phyloP scores from a whole-genome alignment of 108 stramenopile species.

The Cylindrotheca closterium region DNA sequence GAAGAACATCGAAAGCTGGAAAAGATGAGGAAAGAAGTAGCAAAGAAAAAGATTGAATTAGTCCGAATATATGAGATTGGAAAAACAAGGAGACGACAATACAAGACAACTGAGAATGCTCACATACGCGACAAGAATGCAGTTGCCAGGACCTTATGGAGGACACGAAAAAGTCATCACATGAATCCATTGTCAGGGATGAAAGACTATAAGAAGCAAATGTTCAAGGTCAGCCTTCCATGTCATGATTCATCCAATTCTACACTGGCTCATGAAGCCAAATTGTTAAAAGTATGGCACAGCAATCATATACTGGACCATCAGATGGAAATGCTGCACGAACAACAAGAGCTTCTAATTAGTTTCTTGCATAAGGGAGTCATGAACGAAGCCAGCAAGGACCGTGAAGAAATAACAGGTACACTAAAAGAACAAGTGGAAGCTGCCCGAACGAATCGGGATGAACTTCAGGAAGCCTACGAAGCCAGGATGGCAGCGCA shows the following conservation, averaged over 20 bases:
- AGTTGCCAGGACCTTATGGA: not conserved
- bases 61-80: not conserved
- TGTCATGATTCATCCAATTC: not conserved
- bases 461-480: not conserved
- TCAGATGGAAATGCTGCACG: not conserved
- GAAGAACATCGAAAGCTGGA: too few species aligned
- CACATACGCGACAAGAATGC: not conserved
- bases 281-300: not conserved
- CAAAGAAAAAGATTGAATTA: too few species aligned
- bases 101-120: not conserved
- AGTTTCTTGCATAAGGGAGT: not conserved
- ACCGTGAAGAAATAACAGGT: not conserved
- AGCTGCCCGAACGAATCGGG: not conserved
- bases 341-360: not conserved
- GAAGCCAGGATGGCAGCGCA: not conserved
- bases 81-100: not conserved
- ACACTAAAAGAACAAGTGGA: not conserved
- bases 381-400: not conserved
- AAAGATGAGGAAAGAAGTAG: too few species aligned
- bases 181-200: not conserved
- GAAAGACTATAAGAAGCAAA: not conserved
- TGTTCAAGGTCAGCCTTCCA: not conserved
- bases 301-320: not conserved
- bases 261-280: not conserved
- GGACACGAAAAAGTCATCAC: not conserved